phyloP scores from a whole-genome alignment of 768 basidiomycete species.

The Trametes cingulata region DNA sequence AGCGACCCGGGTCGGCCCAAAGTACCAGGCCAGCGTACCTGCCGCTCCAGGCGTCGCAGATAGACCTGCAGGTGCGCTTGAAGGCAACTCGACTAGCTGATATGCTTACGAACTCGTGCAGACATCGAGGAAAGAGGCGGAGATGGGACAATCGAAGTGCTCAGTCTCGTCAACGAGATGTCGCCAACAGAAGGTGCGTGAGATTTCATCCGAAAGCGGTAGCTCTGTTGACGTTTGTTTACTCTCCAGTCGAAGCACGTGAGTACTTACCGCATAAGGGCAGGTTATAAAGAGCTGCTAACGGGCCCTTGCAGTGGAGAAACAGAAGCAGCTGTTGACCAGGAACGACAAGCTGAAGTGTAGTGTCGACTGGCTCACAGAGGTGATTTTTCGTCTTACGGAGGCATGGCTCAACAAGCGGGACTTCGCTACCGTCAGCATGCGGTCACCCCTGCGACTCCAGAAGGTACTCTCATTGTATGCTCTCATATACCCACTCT shows the following conservation, averaged over 20 bases:
- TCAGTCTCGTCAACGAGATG: constrained; percentile 65
- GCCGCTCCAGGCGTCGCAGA: constrained; percentile 34
- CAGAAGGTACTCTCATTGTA: constrained; percentile 56
- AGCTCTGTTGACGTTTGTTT: constrained; percentile 14
- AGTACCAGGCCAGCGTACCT: constrained; percentile 74
- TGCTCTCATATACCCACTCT: constrained; percentile 1
- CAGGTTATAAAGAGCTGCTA: background rate
- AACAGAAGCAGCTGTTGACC: constrained; percentile 57
- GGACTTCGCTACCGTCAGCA: constrained; percentile 62
- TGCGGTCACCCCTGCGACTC: constrained; percentile 54
- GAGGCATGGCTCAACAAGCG: constrained; percentile 60
- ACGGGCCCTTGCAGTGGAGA: constrained; percentile 55
- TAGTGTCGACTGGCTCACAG: constrained; percentile 82
- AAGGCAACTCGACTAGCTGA: background rate
- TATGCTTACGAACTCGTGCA: background rate
- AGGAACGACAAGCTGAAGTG: constrained; percentile 51
- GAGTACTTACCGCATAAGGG: background rate
- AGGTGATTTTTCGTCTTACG: constrained; percentile 70
- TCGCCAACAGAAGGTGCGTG: constrained; percentile 66
- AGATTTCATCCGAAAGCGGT: constrained; percentile 22
- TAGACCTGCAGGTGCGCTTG: constrained; percentile 28
- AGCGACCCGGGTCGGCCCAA: constrained; percentile 85
- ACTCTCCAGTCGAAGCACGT: constrained; percentile 19
- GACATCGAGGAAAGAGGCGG: constrained; percentile 60
- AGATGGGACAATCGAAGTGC: constrained; percentile 71